Percentiles rank a stretch among this genome's conserved stretches.
These are phyloP conservation scores for Syzygium oleosum DNA, from an alignment of 345 rosid species.

Conservation along the genomic window DNA sequence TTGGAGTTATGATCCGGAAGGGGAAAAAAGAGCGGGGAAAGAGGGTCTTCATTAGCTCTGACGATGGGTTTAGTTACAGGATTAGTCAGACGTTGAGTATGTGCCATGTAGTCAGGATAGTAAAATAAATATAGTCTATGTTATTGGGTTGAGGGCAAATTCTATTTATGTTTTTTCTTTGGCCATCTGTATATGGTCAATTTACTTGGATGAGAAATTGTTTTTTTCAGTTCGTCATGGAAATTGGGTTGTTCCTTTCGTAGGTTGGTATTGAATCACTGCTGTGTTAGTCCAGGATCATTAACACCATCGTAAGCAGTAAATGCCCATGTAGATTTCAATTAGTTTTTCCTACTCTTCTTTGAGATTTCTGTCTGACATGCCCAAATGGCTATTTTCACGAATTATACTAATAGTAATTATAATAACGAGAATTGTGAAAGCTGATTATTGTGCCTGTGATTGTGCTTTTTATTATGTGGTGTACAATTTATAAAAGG, in stretches of 20 bases:
- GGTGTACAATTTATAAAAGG: not conserved
- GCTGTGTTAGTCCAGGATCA: not conserved
- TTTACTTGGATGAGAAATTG: not conserved
- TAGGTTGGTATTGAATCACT: not conserved
- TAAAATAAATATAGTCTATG: not conserved
- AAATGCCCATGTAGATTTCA: not conserved
- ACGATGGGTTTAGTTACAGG: not conserved
- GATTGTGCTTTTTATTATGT: not conserved
- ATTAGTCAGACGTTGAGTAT: not conserved
- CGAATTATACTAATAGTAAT: not conserved
- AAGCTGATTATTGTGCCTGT: not conserved
- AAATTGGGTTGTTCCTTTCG: not conserved
- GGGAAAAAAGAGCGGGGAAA: not conserved
- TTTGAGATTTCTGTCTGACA: not conserved
- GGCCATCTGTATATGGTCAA: not conserved
- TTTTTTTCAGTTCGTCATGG: not conserved
- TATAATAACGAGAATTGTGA: not conserved
- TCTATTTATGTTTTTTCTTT: not conserved
- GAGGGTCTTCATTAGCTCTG: not conserved
- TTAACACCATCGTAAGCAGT: not conserved
- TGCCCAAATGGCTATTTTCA: not conserved
- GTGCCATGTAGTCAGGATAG: not conserved
- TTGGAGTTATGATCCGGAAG: not conserved
- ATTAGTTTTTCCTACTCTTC: not conserved
- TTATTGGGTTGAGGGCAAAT: not conserved